Evolutionary conservation across 176 grass and related monocot species (phyloP).

Genomic region (Chrysopogon serrulatus): DNA sequence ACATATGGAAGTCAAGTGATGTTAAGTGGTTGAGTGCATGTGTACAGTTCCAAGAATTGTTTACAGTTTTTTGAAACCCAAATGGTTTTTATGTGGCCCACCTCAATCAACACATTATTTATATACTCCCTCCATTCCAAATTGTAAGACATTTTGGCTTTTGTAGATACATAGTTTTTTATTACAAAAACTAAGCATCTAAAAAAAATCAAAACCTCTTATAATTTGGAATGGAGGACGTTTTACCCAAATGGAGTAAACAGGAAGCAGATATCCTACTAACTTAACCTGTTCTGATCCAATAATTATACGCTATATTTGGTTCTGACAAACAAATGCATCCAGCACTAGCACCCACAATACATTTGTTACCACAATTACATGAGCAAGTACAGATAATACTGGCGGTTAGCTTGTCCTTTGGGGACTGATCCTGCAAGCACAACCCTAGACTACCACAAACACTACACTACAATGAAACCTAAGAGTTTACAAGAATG

Average conservation of each 20-base stretch:
- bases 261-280: constrained; percentile 5
- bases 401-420: constrained; percentile 61
- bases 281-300: neutral
- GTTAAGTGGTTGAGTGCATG: neutral
- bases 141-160: neutral
- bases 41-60: too few relatives aligned
- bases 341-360: constrained; percentile 25
- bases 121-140: neutral
- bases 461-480: constrained; percentile 35
- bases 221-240: neutral
- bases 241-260: neutral
- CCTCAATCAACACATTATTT: neutral
- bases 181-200: neutral
- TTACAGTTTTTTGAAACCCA: neutral
- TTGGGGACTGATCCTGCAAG: constrained; percentile 34
- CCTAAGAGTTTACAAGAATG: constrained; percentile 40
- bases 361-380: constrained; percentile 54
- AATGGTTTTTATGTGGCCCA: neutral
- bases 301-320: constrained; percentile 39
- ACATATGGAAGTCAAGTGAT: neutral
- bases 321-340: constrained; percentile 25
- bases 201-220: neutral
- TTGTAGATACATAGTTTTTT: neutral
- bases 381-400: constrained; percentile 35
- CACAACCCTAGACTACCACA: constrained; percentile 38